phyloP scores from a whole-genome alignment of 306 rosid species.

The Pyrus betulifolia region DNA sequence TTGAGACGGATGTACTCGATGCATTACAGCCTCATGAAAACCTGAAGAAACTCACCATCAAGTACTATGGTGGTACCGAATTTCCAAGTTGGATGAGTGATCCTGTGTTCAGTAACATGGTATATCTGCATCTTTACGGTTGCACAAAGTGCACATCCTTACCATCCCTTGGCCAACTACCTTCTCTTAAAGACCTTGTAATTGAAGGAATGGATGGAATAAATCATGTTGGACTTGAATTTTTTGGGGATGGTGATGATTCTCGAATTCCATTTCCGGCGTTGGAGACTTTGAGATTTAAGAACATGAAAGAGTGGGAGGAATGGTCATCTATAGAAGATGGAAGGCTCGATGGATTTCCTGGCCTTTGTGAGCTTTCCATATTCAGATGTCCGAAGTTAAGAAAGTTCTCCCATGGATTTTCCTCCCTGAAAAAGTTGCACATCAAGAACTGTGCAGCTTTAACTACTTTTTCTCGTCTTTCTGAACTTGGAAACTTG shows the following conservation, averaged over 20 bases:
- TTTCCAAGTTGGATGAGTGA: slow-evolving; percentile 20
- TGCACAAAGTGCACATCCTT: neutral
- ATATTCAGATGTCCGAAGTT: neutral
- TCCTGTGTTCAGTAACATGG: neutral
- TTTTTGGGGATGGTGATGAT: slow-evolving; percentile 8
- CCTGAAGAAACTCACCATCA: slow-evolving; percentile 8
- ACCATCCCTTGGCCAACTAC: slow-evolving; percentile 21
- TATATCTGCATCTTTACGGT: neutral
- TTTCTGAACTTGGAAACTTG: neutral
- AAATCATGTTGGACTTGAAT: slow-evolving; percentile 12
- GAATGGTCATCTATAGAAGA: slow-evolving; percentile 14
- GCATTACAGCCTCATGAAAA: slow-evolving; percentile 17
- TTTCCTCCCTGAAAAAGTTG: neutral
- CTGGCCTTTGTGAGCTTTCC: slow-evolving; percentile 12
- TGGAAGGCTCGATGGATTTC: slow-evolving; percentile 2
- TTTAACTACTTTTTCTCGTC: neutral
- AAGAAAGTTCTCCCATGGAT: neutral
- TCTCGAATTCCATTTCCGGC: slow-evolving; percentile 6
- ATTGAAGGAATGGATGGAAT: slow-evolving; percentile 3
- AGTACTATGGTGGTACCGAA: slow-evolving; percentile 18
- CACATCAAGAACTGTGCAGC: neutral
- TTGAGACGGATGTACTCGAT: slow-evolving; percentile 10
- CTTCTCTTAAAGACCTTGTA: slow-evolving; percentile 19
- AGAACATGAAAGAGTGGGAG: slow-evolving; percentile 19
- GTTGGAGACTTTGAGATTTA: slow-evolving; percentile 15